phyloP scores from a whole-genome alignment of 2,329 filamentous ascomycete species.

The Fusarium subtropicale region DNA sequence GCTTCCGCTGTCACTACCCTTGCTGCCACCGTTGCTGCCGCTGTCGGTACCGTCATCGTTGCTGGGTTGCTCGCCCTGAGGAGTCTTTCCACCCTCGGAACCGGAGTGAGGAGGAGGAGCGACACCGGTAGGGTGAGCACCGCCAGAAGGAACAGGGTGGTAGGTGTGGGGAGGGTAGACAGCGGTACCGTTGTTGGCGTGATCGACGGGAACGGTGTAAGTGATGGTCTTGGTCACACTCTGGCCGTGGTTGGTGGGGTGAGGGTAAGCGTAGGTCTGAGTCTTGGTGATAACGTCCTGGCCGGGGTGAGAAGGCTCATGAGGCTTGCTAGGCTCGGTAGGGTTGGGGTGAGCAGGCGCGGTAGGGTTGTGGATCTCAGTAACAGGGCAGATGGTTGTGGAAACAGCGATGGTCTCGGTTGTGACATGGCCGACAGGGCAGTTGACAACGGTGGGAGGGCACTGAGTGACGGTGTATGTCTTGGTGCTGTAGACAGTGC shows the following conservation, averaged over 20 bases:
- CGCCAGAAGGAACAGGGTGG: slow-evolving; percentile 36
- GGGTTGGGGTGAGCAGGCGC: slow-evolving; percentile 33
- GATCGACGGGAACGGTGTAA: slow-evolving; percentile 41
- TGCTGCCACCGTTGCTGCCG: background rate
- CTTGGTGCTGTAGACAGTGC: slow-evolving; percentile 41
- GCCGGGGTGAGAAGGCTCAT: slow-evolving; percentile 37
- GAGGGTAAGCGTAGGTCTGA: slow-evolving; percentile 44
- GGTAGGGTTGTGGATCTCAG: slow-evolving; percentile 23
- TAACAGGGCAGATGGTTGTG: slow-evolving; percentile 39
- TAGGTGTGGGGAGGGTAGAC: slow-evolving; percentile 39
- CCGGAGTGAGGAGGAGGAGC: slow-evolving; percentile 27
- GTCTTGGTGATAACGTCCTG: slow-evolving; percentile 45
- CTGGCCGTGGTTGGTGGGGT: slow-evolving; percentile 41
- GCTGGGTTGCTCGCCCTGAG: slow-evolving; percentile 22
- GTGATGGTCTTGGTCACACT: slow-evolving; percentile 45
- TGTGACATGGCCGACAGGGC: slow-evolving; percentile 39
- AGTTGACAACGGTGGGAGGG: slow-evolving; percentile 33
- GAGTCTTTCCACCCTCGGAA: slow-evolving; percentile 34
- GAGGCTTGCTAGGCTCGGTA: slow-evolving; percentile 37
- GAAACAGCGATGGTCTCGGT: slow-evolving; percentile 42
- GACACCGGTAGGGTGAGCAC: slow-evolving; percentile 33
- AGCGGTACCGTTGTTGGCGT: slow-evolving; percentile 35
- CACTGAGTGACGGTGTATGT: slow-evolving; percentile 40
- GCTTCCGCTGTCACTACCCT: slow-evolving; percentile 12
- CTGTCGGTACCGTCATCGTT: slow-evolving; percentile 18